Conservation (phyloP, 768 basidiomycete genomes). For the Boletus rufocinnamomeus region DNA sequence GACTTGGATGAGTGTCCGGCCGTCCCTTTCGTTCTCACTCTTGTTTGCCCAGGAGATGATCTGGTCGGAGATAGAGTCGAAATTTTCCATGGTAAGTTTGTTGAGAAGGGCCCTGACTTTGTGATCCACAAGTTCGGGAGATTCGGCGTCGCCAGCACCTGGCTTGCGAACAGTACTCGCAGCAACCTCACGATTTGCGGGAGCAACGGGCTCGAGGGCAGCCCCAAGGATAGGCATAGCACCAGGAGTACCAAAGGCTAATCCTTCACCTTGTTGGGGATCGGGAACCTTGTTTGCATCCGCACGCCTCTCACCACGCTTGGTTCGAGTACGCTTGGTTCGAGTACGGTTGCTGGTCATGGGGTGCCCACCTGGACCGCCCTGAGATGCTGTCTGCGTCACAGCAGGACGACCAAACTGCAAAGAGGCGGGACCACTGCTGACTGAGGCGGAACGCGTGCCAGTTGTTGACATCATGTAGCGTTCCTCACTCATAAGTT, state of each 20-base stretch:
- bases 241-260: slow-evolving; percentile 34
- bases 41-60: slow-evolving; percentile 96
- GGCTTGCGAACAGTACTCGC: slow-evolving; percentile 45
- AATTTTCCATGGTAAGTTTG: slow-evolving; percentile 96
- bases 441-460: slow-evolving; percentile 56
- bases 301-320: slow-evolving; percentile 79
- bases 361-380: slow-evolving; percentile 52
- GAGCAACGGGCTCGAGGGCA: slow-evolving; percentile 67
- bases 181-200: slow-evolving; percentile 84
- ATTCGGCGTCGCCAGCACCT: slow-evolving; percentile 51
- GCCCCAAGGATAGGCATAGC: slow-evolving; percentile 32
- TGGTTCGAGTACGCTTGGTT: slow-evolving; percentile 81
- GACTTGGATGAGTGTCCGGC: slow-evolving; percentile 92
- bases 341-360: slow-evolving; percentile 62
- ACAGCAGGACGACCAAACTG: slow-evolving; percentile 63
- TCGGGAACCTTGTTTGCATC: slow-evolving; percentile 49
- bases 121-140: slow-evolving; percentile 86
- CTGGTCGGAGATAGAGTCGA: slow-evolving; percentile 93
- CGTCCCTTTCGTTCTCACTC: slow-evolving; percentile 89
- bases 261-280: slow-evolving; percentile 39
- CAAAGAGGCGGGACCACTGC: slow-evolving; percentile 47
- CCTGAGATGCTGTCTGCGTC: slow-evolving; percentile 68
- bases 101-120: slow-evolving; percentile 92
- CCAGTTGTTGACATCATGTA: slow-evolving; percentile 48
- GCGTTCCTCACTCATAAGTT: slow-evolving; percentile 72